These are phyloP conservation scores for Quercus glauca DNA, from an alignment of 306 rosid species.

Conservation along the genomic window DNA sequence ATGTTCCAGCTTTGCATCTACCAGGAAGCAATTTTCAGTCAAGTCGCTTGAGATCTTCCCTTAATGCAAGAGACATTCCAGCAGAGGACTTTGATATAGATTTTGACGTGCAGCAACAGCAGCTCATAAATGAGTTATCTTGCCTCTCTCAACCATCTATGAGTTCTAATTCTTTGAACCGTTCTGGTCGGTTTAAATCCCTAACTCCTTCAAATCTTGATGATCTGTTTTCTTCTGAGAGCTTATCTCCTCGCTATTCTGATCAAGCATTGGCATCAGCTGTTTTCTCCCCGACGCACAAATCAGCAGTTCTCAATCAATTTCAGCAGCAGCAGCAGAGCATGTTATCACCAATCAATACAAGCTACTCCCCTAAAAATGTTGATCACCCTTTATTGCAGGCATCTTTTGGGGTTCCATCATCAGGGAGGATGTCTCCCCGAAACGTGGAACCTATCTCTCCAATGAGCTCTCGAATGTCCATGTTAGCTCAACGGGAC, in stretches of 20 bases:
- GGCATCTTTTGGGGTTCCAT: constrained; percentile 65
- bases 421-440: constrained; percentile 89
- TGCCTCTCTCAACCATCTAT: constrained; percentile 65
- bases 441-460: constrained; percentile 84
- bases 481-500: constrained; percentile 76
- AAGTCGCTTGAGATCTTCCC: constrained; percentile 85
- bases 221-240: constrained; percentile 85
- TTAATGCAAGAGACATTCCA: constrained; percentile 78
- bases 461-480: constrained; percentile 70
- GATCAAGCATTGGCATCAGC: constrained; percentile 69
- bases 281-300: constrained; percentile 85
- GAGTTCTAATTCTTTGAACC: constrained; percentile 60
- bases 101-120: constrained; percentile 80
- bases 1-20: constrained; percentile 86
- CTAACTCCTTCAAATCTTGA: constrained; percentile 84
- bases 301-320: constrained; percentile 77
- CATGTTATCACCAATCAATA: constrained; percentile 78
- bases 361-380: constrained; percentile 66
- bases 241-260: constrained; percentile 75
- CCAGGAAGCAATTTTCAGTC: constrained; percentile 86
- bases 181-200: constrained; percentile 71
- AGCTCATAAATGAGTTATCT: constrained; percentile 62
- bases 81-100: constrained; percentile 67
- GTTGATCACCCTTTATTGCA: constrained; percentile 69
- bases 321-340: constrained; percentile 94